phyloP scores from a whole-genome alignment of 352 stramenopile genomes.

The Plasmopara muralis region DNA sequence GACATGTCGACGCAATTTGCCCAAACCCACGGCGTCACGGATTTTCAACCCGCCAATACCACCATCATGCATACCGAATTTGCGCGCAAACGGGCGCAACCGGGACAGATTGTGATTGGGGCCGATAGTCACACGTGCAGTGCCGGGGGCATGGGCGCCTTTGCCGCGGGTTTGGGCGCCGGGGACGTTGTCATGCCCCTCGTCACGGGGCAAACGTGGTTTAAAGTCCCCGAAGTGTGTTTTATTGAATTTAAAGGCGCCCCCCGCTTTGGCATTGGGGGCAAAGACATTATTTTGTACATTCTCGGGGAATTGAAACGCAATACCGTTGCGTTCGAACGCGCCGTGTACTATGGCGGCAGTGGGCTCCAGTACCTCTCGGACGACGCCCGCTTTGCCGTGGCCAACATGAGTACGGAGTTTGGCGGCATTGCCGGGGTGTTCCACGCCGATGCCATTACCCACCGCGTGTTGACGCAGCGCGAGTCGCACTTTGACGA shows the following conservation, averaged over 20 bases:
- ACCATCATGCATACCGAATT: conserved; percentile 87
- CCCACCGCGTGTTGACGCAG: conserved; percentile 43
- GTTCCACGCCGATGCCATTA: conserved; percentile 71
- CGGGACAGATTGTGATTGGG: conserved; percentile 79
- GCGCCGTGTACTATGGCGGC: conserved; percentile 72
- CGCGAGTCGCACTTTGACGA: conserved; percentile 62
- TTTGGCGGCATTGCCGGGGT: conserved; percentile 79
- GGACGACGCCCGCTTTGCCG: conserved; percentile 74
- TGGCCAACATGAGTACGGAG: conserved; percentile 81
- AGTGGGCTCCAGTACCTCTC: conserved; percentile 53
- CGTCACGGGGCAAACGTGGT: conserved; percentile 80
- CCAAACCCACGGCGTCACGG: conserved; percentile 54
- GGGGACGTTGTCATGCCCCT: conserved; percentile 80
- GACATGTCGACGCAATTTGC: conserved; percentile 74
- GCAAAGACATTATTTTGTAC: conserved; percentile 78
- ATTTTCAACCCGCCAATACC: conserved; percentile 78
- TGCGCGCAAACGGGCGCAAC: conserved; percentile 68
- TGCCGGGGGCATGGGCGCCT: conserved; percentile 68
- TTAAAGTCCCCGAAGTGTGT: conserved; percentile 72
- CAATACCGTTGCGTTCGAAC: conserved; percentile 78
- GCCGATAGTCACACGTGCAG: conserved; percentile 74
- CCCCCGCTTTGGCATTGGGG: conserved; percentile 63
- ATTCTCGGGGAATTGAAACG: conserved; percentile 74
- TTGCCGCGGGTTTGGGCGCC: conserved; percentile 61
- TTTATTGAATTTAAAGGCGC: conserved; percentile 75